Evolutionary conservation across 148 eudicot genomes (phyloP).

Genomic region (Oxyria digyna): DNA sequence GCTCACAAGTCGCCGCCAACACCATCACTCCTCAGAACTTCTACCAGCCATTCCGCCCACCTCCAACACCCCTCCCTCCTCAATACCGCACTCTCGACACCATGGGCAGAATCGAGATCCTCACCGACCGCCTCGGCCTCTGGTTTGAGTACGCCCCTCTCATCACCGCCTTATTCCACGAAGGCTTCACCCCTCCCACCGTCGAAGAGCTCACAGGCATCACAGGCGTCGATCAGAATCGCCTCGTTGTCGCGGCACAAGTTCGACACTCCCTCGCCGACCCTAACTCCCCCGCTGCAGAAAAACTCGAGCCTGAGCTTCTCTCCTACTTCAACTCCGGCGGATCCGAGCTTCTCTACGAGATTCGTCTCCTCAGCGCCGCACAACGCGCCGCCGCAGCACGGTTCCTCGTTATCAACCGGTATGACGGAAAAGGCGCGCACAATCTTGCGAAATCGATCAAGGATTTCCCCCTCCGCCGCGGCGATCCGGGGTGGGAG

Average conservation of each 20-base stretch:
- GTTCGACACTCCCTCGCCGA: constrained; percentile 44
- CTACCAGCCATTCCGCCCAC: constrained; percentile 79
- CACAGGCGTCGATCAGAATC: constrained; percentile 65
- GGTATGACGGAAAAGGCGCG: constrained; percentile 31
- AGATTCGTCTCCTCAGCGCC: constrained; percentile 40
- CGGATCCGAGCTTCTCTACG: constrained; percentile 61
- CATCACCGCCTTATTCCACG: constrained; percentile 37
- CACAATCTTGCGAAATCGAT: constrained; percentile 54
- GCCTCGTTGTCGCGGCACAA: constrained; percentile 64
- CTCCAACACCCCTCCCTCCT: constrained; percentile 53
- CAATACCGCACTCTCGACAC: constrained; percentile 51
- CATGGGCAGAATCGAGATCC: constrained; percentile 37
- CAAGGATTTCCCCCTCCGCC: constrained; percentile 63
- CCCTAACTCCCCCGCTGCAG: constrained; percentile 4
- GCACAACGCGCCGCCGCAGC: constrained; percentile 49
- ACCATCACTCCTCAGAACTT: constrained; percentile 29
- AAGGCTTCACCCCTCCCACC: constrained; percentile 54
- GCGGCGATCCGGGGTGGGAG: constrained; percentile 47
- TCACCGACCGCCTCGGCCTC: constrained; percentile 51
- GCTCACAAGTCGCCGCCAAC: neutral
- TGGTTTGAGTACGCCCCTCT: constrained; percentile 85
- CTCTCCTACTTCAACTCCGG: constrained; percentile 39
- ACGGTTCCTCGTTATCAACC: constrained; percentile 22
- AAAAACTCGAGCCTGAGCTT: constrained; percentile 20
- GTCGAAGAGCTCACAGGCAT: constrained; percentile 75